Evolutionary conservation across 2,329 filamentous ascomycete genomes (phyloP), one percentile per base, ranked within the genome.

Genomic region (Hymenoscyphus occultus): DNA sequence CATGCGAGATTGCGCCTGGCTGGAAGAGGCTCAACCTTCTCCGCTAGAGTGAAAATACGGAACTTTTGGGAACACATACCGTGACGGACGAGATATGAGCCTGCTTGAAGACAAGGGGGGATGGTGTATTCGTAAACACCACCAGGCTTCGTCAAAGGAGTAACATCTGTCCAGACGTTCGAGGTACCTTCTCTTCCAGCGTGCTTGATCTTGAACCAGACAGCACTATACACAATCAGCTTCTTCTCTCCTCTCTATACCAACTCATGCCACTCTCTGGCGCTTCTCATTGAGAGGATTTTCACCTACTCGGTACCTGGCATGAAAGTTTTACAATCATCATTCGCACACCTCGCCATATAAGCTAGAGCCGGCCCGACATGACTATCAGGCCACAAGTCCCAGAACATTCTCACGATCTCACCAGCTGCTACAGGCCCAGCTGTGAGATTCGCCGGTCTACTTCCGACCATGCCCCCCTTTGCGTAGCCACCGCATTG

Each of bases 291-390:
- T 39, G 14, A 2, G 45, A 40, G 40, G n/a, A 22, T 28, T 70
- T 75, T 62, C 68, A 79, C 77, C 71, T 73, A 9, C 75, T 79
- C 0, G 78, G 80, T 35, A 7, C 9, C 9, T 5, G 84, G 83
- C 65, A 78, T 74, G 71, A 79, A 86, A 62, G 76, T 75, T 62
- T 80, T 79, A 73, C 84, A 86, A 1, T 83, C 80, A 0, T 76
- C 73, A 57, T 82, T 80, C 2, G 68, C 65, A 73, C 85, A 87
- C 40, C 78, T 77, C 5, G 85, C 85, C 83, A 87, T 85, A 71
- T 87, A 87, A 0, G 84, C 86, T 64, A 87, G 77, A 0, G 82
- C 74, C 0, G 84, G 84, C 0, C 85, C 84, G 35, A 83, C 65
- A 65, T 76, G 74, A 66, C 73, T 76, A 1, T 79, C 77, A 0